Conservation (phyloP, 2,329 filamentous ascomycete species). For the Fusarium vanettenii region DNA sequence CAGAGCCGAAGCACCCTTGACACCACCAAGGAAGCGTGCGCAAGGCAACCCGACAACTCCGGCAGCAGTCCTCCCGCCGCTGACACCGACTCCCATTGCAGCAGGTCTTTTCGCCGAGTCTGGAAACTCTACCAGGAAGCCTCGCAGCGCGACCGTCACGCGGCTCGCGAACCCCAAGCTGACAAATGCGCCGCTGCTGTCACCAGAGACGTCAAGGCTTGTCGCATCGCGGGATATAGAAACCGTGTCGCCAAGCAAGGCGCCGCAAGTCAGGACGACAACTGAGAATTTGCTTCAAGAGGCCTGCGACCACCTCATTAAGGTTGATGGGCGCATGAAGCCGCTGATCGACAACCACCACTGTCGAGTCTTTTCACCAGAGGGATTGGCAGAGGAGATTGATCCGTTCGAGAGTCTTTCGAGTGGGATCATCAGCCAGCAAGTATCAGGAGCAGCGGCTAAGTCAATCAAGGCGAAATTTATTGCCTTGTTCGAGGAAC, state of each 20-base stretch:
- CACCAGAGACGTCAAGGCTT: constrained; percentile 75
- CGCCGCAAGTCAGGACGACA: constrained; percentile 57
- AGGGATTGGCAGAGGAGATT: constrained; percentile 84
- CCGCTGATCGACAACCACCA: constrained; percentile 78
- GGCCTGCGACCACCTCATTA: constrained; percentile 79
- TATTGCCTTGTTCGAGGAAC: constrained; percentile 73
- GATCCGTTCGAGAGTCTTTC: constrained; percentile 88
- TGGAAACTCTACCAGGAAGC: constrained; percentile 49
- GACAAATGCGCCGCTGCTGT: constrained; percentile 78
- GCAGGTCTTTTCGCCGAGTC: constrained; percentile 53
- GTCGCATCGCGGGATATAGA: constrained; percentile 62
- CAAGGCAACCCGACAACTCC: constrained; percentile 33
- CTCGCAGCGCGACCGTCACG: constrained; percentile 55
- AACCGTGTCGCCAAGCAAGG: constrained; percentile 60
- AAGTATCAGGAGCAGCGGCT: constrained; percentile 93
- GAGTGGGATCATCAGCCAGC: constrained; percentile 93
- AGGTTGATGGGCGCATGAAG: constrained; percentile 77
- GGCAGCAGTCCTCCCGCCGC: constrained; percentile 48
- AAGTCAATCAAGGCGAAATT: constrained; percentile 90
- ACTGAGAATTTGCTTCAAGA: constrained; percentile 79
- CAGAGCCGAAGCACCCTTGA: constrained; percentile 41
- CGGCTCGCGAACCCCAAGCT: constrained; percentile 72
- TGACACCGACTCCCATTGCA: constrained; percentile 61
- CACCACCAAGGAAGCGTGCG: constrained; percentile 48
- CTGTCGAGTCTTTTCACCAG: constrained; percentile 83